Percentiles rank a stretch among this genome's conserved stretches.
phyloP scores from a whole-genome alignment of 1,284 basidiomycete genomes.

The Ceratobasidium papillatum region DNA sequence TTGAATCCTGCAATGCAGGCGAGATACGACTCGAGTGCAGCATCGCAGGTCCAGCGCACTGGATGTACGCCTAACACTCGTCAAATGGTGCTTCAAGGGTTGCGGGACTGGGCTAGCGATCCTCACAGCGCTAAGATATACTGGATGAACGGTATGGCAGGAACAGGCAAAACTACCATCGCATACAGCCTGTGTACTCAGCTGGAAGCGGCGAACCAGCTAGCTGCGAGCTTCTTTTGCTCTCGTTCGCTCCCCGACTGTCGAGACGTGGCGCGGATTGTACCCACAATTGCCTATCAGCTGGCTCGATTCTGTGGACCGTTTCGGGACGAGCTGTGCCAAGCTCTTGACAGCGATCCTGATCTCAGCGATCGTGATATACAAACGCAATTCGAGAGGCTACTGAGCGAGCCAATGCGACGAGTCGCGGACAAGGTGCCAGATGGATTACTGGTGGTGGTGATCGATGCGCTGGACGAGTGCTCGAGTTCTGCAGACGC shows the following conservation, averaged over 20 bases:
- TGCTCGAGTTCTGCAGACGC: slow-evolving; percentile 1
- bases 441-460: not conserved
- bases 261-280: not conserved
- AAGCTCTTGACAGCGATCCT: not conserved
- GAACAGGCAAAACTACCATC: too few relatives aligned
- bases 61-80: slow-evolving; percentile 18
- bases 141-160: slow-evolving; percentile 35
- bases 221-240: slow-evolving; percentile 28
- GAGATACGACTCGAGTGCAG: not conserved
- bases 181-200: not conserved
- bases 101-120: not conserved
- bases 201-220: not conserved
- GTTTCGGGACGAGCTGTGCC: not conserved
- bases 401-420: not conserved
- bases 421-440: not conserved
- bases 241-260: slow-evolving; percentile 8
- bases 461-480: slow-evolving; percentile 40
- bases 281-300: slow-evolving; percentile 21
- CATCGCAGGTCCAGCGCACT: not conserved
- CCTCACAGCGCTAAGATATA: not conserved
- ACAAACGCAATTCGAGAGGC: not conserved
- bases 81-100: not conserved
- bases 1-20: not conserved
- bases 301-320: not conserved
- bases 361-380: not conserved